Evolutionary conservation across 1,139 yeast genomes (phyloP), one percentile per base, ranked within the genome.

Genomic region (Yamadazyma diddensiae): DNA sequence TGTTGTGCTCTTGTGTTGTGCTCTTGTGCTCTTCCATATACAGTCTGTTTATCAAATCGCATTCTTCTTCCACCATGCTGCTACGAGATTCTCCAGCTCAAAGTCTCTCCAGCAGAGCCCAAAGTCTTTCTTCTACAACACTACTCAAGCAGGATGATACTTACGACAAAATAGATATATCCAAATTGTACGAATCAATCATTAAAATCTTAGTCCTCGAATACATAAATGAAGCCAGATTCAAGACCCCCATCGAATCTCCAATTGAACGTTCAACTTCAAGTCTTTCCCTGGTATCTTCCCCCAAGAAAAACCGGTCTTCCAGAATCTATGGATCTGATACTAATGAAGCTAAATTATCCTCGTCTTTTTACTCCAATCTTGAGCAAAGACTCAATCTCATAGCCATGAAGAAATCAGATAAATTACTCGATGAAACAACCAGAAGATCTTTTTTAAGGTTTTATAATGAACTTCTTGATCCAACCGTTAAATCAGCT

Each of bases 391-490:
- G 65, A 28, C 63, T 83, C 42, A 68, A 73, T 38, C 54, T 62
- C 14, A 66, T 82, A 8, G 83, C 88, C 20, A 60, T 79, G 54
- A 69, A 66, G 63, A 39, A 70, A 66, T 41, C 59, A 68, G 55
- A 66, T 61, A 43, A 42, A 5, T 33, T 44, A 21, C 42, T 57
- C 26, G 72, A 67, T 35, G 71, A 65, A 3, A 50, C 53, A 39
- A 62, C 69, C 3, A 46, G 73, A 36, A 50, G 74, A 33, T 64
- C 70, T 11, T 64, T 81, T 26, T 54, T 83, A 20, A 67, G 85
- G 24, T 68, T 82, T 39, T 82, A 82, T 49, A 78, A 81, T 35
- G 81, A 79, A 32, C 48, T 79, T 15, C 57, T 82, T 26, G 77
- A 74, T 30, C 79, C 84, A 0, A 35, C 43, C 2, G 62, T 64